phyloP scores from a whole-genome alignment of 176 grass and related monocot genomes.

The Chrysopogon serrulatus region DNA sequence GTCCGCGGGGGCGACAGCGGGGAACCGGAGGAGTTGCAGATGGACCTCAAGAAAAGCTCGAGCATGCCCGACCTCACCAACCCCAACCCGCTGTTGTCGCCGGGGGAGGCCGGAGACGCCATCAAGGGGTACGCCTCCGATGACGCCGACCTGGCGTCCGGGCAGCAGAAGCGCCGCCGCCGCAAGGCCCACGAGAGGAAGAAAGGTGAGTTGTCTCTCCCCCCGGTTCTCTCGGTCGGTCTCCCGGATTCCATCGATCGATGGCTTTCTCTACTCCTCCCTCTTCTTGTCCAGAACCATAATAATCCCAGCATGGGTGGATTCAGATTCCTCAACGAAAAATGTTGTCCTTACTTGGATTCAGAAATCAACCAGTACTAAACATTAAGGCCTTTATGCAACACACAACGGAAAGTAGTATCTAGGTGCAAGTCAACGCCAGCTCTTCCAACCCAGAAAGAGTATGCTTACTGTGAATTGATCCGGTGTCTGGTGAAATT shows the following conservation, averaged over 20 bases:
- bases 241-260: background rate
- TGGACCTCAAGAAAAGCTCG: constrained; percentile 19
- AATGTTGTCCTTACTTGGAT: background rate
- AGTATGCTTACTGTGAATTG: background rate
- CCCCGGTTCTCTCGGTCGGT: background rate
- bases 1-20: background rate
- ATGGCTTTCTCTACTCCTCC: background rate
- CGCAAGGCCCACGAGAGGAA: constrained; percentile 64
- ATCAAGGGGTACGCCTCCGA: constrained; percentile 61
- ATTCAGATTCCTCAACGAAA: background rate
- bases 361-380: background rate
- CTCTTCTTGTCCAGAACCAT: background rate
- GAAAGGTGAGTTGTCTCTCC: constrained; percentile 39
- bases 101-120: background rate
- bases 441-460: background rate
- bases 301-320: background rate
- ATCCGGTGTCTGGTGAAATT: background rate
- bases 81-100: background rate
- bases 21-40: background rate
- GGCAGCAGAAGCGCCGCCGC: constrained; percentile 46
- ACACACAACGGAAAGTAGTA: background rate
- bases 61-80: constrained; percentile 35
- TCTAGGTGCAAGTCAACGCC: background rate
- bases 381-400: background rate
- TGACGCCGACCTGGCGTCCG: constrained; percentile 34